Conservation (phyloP, 352 stramenopile genomes). For the Globisporangium perplexum region DNA sequence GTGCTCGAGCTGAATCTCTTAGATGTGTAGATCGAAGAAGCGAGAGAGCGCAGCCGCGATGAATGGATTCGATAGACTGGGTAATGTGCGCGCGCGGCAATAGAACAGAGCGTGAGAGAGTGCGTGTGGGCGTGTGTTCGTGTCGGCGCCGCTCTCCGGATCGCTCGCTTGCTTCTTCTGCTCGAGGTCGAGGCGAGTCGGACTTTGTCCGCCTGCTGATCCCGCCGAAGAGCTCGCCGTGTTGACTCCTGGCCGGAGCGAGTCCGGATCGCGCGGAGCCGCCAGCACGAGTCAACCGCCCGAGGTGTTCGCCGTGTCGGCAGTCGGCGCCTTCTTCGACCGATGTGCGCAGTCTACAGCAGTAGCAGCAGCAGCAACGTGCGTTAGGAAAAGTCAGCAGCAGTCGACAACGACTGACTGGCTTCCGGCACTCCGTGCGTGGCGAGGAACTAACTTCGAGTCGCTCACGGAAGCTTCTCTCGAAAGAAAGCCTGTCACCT, state of each 20-base stretch:
- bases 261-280: too few species aligned
- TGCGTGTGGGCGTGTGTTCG: not conserved
- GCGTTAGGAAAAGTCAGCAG: too few species aligned
- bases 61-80: slow-evolving; percentile 8
- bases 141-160: not conserved
- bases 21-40: slow-evolving; percentile 6
- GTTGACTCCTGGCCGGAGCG: not conserved
- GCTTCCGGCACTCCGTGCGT: too few species aligned
- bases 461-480: not conserved
- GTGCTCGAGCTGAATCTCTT: slow-evolving; percentile 4
- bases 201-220: too few species aligned
- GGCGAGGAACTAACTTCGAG: too few species aligned
- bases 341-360: not conserved
- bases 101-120: slow-evolving; percentile 4
- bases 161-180: not conserved
- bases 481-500: not conserved
- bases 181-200: too few species aligned
- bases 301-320: too few species aligned
- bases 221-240: too few species aligned
- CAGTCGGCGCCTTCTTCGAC: too few species aligned
- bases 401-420: too few species aligned
- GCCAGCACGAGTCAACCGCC: not conserved
- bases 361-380: not conserved
- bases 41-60: slow-evolving; percentile 1
- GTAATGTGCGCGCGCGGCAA: slow-evolving; percentile 1